Base-by-base conservation (phyloP, 495 filamentous ascomycete species). In the Penicillium subrubescens region DNA sequence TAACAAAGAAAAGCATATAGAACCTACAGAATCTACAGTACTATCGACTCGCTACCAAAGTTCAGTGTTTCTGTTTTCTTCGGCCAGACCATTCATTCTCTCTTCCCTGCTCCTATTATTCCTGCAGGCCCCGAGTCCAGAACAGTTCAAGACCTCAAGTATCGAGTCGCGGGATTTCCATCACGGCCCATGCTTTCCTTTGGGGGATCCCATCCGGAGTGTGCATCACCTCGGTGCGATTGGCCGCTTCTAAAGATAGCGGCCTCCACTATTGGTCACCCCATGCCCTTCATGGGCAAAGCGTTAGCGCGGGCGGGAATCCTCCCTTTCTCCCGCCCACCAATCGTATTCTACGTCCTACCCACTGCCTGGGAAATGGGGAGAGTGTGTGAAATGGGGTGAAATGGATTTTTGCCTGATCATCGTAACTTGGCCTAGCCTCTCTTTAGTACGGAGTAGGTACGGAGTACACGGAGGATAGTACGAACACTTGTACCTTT, bases 181-280 rank as follows among this genome's bases (percentile, higher is more conserved):
- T 66, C 57, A 64, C 62, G 43, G 57, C 53, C 65, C 65, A 61
- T 67, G 61, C 34, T 67, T 63, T 63, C 61, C 62, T 59, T 64
- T 54, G 43, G 53, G 35, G 54, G 44, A 48, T 7, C 31, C 31
- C 43, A 60, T 60, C 62, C 41, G 44, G 52, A 59, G 19, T 17
- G 59, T 54, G 59, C 60, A 62, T 68, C 55, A 19, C 29, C 65
- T 29, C 5, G 15, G 48, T 25, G 17, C 64, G n/a, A 73, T 73
- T 73, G 66, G 71, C 50, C 33, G 62, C 67, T 70, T 67, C 68
- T 71, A 71, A 68, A 71, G 53, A 71, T 71, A 69, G 69, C 58
- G 66, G 54, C 43, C 57, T 61, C 68, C 68, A 65, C 66, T 29
- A 48, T 35, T 21, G 37, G 43, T 19, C 54, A 19, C 52, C 17